Evolutionary conservation across 2,329 filamentous ascomycete genomes (phyloP).

Genomic region (Aureobasidium sp.): DNA sequence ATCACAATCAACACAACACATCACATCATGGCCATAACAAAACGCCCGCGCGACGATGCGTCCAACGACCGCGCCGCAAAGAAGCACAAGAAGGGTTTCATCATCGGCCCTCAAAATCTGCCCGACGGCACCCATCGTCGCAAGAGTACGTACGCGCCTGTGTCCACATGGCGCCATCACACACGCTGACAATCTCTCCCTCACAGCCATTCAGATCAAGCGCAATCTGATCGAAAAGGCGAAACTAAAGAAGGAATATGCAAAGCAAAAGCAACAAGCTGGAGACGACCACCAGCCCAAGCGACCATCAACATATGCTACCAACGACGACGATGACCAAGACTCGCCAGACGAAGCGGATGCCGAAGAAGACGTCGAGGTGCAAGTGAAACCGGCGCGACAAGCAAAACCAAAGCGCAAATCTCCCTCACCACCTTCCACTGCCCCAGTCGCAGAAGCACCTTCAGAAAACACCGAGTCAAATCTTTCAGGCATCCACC

Average conservation of each 20-base stretch:
- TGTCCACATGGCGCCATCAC: not conserved
- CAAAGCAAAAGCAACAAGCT: slow-evolving; percentile 65
- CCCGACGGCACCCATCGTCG: slow-evolving; percentile 82
- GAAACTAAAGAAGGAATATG: slow-evolving; percentile 87
- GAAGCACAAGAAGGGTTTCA: slow-evolving; percentile 62
- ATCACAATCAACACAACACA: not conserved
- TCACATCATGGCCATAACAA: not conserved
- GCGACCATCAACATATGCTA: slow-evolving; percentile 23
- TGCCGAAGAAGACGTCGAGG: not conserved
- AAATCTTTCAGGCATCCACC: slow-evolving; percentile 19
- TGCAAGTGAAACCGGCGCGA: not conserved
- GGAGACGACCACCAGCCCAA: slow-evolving; percentile 21
- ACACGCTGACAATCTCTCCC: not conserved
- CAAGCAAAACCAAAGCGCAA: not conserved
- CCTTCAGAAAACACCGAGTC: not conserved
- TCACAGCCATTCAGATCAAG: slow-evolving; percentile 79
- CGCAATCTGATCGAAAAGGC: slow-evolving; percentile 81
- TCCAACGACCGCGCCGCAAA: slow-evolving; percentile 32
- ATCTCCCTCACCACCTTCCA: not conserved
- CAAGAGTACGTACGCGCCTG: slow-evolving; percentile 49
- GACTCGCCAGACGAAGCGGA: not conserved
- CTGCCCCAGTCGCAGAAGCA: not conserved
- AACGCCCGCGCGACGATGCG: slow-evolving; percentile 11
- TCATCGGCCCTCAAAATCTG: slow-evolving; percentile 79
- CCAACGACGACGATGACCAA: slow-evolving; percentile 18